These are phyloP conservation scores for Colletotrichum liriopes DNA, from an alignment of 2,329 filamentous ascomycete genomes.

Conservation along the genomic window DNA sequence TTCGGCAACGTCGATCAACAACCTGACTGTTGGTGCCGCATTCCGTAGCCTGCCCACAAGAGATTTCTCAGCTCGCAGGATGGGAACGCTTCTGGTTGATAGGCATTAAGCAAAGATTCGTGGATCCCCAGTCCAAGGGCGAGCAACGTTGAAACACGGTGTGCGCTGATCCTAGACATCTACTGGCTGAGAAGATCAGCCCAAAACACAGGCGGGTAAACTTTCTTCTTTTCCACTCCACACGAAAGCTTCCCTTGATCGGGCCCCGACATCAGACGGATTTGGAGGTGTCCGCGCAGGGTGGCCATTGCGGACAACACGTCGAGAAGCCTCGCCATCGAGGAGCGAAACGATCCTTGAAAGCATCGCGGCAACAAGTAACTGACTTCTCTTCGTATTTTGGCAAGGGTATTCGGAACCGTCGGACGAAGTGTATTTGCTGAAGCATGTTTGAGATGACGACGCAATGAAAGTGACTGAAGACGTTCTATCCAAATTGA, in stretches of 20 bases:
- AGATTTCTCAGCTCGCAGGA: background rate
- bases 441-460: slow-evolving; percentile 25
- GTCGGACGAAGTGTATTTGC: slow-evolving; percentile 15
- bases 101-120: background rate
- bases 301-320: slow-evolving; percentile 5
- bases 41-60: too few species aligned
- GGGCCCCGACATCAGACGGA: slow-evolving; percentile 25
- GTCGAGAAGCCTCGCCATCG: background rate
- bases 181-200: slow-evolving; percentile 27
- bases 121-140: slow-evolving; percentile 1
- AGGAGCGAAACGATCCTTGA: slow-evolving; percentile 18
- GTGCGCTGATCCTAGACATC: slow-evolving; percentile 16
- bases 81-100: slow-evolving; percentile 11
- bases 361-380: slow-evolving; percentile 5
- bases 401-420: slow-evolving; percentile 13
- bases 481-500: background rate
- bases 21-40: background rate
- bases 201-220: slow-evolving; percentile 32
- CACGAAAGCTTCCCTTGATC: slow-evolving; percentile 19
- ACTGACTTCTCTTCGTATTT: background rate
- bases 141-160: slow-evolving; percentile 24
- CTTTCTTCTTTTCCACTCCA: slow-evolving; percentile 20
- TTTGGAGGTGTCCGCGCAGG: background rate
- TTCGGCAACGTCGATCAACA: slow-evolving; percentile 9
- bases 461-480: slow-evolving; percentile 8